Percentiles rank a stretch among this genome's conserved stretches.
These are phyloP conservation scores for Gnomoniopsis smithogilvyi DNA, from an alignment of 2,329 filamentous ascomycete species.

Conservation along the genomic window DNA sequence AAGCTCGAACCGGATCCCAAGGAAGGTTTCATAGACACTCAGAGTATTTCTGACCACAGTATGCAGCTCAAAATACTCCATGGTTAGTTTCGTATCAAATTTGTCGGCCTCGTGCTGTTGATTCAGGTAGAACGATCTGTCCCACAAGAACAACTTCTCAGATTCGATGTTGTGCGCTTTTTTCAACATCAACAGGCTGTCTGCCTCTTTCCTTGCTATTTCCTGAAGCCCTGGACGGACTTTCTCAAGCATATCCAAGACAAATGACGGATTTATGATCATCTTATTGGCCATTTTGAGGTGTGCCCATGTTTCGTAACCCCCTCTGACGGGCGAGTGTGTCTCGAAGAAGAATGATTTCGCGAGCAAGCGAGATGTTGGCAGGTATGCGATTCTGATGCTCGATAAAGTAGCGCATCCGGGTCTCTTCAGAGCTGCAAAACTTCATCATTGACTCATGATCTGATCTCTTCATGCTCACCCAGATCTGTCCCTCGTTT, in stretches of 20 bases:
- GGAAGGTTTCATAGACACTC: conserved; percentile 3
- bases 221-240: background rate
- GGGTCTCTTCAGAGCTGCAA: conserved; percentile 8
- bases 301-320: background rate
- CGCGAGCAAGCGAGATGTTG: background rate
- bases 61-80: conserved; percentile 14
- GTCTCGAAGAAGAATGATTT: conserved; percentile 2
- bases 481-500: conserved; percentile 8
- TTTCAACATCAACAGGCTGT: conserved; percentile 49
- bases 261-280: background rate
- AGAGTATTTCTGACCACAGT: conserved; percentile 2
- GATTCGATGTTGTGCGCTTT: conserved; percentile 33
- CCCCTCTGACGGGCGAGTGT: conserved; percentile 2
- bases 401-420: conserved; percentile 9
- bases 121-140: conserved; percentile 50
- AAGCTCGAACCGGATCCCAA: conserved; percentile 10
- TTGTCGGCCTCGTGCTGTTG: conserved; percentile 30
- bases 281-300: conserved; percentile 2
- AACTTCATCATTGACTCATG: background rate
- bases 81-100: background rate
- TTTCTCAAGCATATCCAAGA: background rate
- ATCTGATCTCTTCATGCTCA: conserved; percentile 9
- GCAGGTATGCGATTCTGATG: conserved; percentile 7
- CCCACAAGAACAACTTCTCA: conserved; percentile 54
- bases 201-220: conserved; percentile 35